Evolutionary conservation across 257 asterid species (phyloP), one percentile per base, ranked within the genome.

Genomic region (Gentiana macrophylla): DNA sequence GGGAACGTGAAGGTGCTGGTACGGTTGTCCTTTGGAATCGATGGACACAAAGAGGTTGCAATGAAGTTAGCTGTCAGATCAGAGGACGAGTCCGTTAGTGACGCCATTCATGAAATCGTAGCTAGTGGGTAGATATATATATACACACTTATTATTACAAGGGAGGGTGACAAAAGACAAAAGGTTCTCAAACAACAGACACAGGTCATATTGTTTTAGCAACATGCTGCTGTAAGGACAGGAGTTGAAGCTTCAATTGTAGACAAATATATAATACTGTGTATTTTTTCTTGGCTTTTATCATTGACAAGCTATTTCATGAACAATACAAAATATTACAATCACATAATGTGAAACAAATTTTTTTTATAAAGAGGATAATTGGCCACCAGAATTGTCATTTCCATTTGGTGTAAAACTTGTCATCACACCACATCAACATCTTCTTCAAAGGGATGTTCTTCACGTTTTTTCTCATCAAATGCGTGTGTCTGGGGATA

Each of bases 61-160:
- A 92, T 92, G 99, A 92, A 92, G 68, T 70, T 92, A 75, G 81
- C 85, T 3, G 99, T 83, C 68, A 88, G 97, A 78, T 82, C 99
- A 0, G 95, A 92, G 34, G 95, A 92, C 52, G 81, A 66, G 67
- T 80, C 63, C 47, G 91, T 85, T 43, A 86, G 99, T 43, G 91
- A 81, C 38, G 91, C 97, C 24, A 80, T 92, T 54, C 99, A 92
- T 63, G 99, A 92, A 71, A 83, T 92, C 44, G 95, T 92, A 62
- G 94, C 91, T 56, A 85, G 94, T 73, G 97, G 97, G 56, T 92
- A 79, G 66, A 50, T 49, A 24, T 24, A 50, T 49, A 24, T 24
- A 24, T 24, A 24, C 24, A 24, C 24, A 24, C 24, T 24, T 24
- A 24, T 24, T 24, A 24, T 24, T 24, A 24, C 24, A 24, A 24